A percentile compares a stretch with the other conserved stretches of the same genome.
Evolutionary conservation across 2,329 filamentous ascomycete genomes (phyloP).

Genomic region (Fonsecaea monophora): DNA sequence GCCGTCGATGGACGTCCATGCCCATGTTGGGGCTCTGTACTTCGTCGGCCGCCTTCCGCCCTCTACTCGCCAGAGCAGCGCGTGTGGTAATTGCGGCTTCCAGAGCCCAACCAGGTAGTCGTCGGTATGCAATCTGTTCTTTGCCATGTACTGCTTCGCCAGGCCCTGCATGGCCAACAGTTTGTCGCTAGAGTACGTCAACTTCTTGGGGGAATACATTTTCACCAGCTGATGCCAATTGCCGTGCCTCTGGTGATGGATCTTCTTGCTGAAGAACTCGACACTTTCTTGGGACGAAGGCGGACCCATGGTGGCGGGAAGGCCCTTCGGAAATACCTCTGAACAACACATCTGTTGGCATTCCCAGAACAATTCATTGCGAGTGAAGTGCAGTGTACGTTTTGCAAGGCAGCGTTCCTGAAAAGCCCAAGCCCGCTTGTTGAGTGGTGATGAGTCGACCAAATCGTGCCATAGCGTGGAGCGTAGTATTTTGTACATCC

Average conservation of each 20-base stretch:
- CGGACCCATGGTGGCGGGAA: constrained; percentile 37
- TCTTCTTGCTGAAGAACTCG: constrained; percentile 38
- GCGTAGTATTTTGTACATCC: constrained; percentile 40
- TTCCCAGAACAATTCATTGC: constrained; percentile 41
- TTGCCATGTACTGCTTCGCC: constrained; percentile 39
- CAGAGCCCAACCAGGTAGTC: constrained; percentile 40
- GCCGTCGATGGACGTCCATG: constrained; percentile 40
- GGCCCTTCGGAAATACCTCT: constrained; percentile 41
- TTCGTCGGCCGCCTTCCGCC: constrained; percentile 34
- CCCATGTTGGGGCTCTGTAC: constrained; percentile 40
- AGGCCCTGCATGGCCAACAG: constrained; percentile 38
- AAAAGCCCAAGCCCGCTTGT: constrained; percentile 40
- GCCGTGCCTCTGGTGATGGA: constrained; percentile 39
- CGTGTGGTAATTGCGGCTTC: constrained; percentile 38
- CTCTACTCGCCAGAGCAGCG: constrained; percentile 39
- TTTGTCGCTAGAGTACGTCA: constrained; percentile 40
- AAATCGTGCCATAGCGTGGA: constrained; percentile 41
- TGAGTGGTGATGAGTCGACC: constrained; percentile 38
- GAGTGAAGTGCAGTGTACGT: constrained; percentile 42
- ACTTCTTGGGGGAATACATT: constrained; percentile 37
- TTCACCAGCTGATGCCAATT: constrained; percentile 41
- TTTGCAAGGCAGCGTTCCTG: constrained; percentile 42
- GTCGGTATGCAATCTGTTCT: constrained; percentile 34
- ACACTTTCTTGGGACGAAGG: constrained; percentile 31
- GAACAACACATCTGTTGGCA: constrained; percentile 43